These are phyloP conservation scores for Flaveria sonorensis DNA, from an alignment of 129 eudicot species.

Conservation along the genomic window DNA sequence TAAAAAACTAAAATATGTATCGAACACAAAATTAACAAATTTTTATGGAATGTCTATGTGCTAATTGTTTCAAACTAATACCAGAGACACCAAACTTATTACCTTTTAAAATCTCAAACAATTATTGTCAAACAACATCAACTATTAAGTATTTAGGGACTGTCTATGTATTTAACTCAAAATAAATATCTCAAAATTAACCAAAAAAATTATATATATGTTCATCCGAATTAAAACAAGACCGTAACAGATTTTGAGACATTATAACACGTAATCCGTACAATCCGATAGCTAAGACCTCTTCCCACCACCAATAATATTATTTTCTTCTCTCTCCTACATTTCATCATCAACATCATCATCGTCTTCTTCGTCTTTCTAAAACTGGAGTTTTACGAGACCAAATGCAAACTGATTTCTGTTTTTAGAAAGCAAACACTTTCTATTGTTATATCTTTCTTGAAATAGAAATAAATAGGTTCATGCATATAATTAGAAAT, in stretches of 20 bases:
- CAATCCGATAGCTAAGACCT: slow-evolving; percentile 26
- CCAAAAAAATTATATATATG: not conserved
- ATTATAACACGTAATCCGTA: not conserved
- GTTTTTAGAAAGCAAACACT: slow-evolving; percentile 39
- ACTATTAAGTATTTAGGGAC: no score
- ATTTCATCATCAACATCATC: slow-evolving; percentile 20
- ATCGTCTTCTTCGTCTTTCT: slow-evolving; percentile 33
- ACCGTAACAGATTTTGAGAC: not conserved
- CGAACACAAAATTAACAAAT: no score
- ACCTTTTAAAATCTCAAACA: no score
- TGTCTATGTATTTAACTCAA: no score
- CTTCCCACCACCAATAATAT: slow-evolving; percentile 41
- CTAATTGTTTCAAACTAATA: no score
- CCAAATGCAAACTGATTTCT: slow-evolving; percentile 34
- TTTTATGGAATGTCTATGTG: no score
- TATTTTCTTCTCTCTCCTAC: slow-evolving; percentile 22
- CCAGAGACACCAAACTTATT: no score
- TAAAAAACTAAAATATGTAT: no score
- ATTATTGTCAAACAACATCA: no score
- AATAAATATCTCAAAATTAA: not conserved
- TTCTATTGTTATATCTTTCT: slow-evolving; percentile 47
- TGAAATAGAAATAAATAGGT: slow-evolving; percentile 37
- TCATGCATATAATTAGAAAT: slow-evolving; percentile 43
- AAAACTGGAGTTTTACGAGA: slow-evolving; percentile 34
- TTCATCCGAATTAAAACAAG: not conserved